phyloP scores from a whole-genome alignment of 176 grass and related monocot species.

The Alopecurus myosuroides region DNA sequence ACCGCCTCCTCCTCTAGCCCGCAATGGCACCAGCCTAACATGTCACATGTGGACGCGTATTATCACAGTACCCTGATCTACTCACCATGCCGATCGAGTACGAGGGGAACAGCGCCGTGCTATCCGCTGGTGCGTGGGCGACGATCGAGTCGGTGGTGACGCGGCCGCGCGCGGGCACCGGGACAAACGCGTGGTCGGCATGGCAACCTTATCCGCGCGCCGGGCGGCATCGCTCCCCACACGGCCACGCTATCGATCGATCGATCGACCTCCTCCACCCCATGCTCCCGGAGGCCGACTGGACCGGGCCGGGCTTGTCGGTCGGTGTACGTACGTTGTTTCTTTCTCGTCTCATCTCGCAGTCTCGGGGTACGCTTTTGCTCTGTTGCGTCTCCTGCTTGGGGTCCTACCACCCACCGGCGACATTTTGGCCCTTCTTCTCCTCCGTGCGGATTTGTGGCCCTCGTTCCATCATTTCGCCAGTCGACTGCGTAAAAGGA shows the following conservation, averaged over 20 bases:
- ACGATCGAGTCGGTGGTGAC: slow-evolving; percentile 1
- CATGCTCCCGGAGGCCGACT: background rate
- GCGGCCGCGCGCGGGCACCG: background rate
- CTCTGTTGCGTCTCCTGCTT: background rate
- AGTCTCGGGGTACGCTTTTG: background rate
- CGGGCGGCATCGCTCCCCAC: background rate
- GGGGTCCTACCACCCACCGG: background rate
- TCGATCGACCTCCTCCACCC: background rate
- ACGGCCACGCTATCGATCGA: too few species aligned
- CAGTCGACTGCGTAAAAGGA: background rate
- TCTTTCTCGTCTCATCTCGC: background rate
- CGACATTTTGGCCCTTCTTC: background rate
- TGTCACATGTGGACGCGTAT: background rate
- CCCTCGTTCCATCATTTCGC: background rate
- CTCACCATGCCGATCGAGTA: background rate
- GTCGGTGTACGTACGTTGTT: background rate
- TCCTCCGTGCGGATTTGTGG: background rate
- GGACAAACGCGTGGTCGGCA: background rate
- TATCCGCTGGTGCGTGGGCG: background rate
- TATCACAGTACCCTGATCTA: background rate
- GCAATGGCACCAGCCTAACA: too few species aligned
- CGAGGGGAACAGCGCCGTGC: background rate
- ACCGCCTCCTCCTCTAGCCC: too few species aligned
- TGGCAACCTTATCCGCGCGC: background rate
- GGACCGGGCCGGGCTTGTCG: background rate